Base-by-base conservation (phyloP, 306 rosid genomes). In the Vachellia pachyceras region DNA sequence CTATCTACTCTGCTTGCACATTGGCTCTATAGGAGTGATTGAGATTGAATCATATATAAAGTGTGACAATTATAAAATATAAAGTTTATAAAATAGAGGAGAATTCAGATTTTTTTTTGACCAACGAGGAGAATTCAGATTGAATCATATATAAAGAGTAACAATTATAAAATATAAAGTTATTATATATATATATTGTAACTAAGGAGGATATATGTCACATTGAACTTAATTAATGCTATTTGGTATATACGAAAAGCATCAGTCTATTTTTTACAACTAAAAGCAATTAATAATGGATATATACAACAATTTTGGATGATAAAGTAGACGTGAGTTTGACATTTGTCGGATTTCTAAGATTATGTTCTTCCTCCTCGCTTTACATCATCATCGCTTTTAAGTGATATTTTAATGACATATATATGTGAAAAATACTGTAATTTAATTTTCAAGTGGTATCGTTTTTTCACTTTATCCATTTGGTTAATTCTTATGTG, bases 201-300 rank as follows among this genome's bases (percentile, higher is more conserved):
- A 65, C 22, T 15, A 17, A 65, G 41, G 71, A 15, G 45, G 71
- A 65, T 65, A 65, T 65, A 37, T 65, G 45, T 65, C 25, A 36
- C 7, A 65, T 65, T 17, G 18, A 37, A 65, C 71, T 25, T 36
- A 65, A 65, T 35, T 17, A 36, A 65, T 13, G 44, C 47, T 39
- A 67, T 39, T 67, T 39, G 72, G 72, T 25, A 42, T 69, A 69
- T 69, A 42, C 73, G 36, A 58, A 58, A 58, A 10, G 65, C 17
- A 58, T 23, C 73, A 11, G 2, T 42, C 36, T 10, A 41, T 10
- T 69, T 41, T 22, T 69, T 11, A 42, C 37, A 67, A 42, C 36
- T 20, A 69, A 73, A 49, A 73, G 77, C 45, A 33, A 50, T 73
- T 35, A 35, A 73, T 50, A 35, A 73, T 73, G 65, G 33, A 73